A percentile compares a stretch with the other conserved stretches of the same genome.
Evolutionary conservation across 495 filamentous ascomycete species (phyloP).

Genomic region (Penicillium malachiteum): DNA sequence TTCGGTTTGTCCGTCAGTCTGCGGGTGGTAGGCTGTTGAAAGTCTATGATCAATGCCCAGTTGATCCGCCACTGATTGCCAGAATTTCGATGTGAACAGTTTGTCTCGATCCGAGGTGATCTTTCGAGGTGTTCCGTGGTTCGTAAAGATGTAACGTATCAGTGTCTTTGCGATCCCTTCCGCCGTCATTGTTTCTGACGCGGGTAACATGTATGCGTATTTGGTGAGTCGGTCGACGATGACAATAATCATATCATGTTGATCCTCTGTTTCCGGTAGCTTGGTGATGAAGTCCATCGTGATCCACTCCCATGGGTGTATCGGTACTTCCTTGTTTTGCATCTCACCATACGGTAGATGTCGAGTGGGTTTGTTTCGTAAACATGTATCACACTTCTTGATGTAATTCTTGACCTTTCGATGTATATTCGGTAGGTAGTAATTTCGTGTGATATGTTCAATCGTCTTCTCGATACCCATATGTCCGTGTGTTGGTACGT

Average conservation of each 20-base stretch:
- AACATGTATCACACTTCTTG: constrained; percentile 4
- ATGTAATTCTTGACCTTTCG: constrained; percentile 11
- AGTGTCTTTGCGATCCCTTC: no score
- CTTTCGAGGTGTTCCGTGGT: neutral
- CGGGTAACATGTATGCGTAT: no score
- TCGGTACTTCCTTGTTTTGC: constrained; percentile 6
- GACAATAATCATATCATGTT: constrained; percentile 10
- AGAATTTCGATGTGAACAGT: neutral
- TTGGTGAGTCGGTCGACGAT: neutral
- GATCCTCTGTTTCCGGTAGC: neutral
- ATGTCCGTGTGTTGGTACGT: neutral
- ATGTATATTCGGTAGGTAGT: constrained; percentile 2
- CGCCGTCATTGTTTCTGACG: no score
- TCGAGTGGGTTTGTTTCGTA: constrained; percentile 4
- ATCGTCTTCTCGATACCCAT: constrained; percentile 7
- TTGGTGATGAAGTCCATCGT: constrained; percentile 24
- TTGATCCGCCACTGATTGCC: neutral
- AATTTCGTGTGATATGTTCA: constrained; percentile 10
- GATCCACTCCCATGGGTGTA: constrained; percentile 13
- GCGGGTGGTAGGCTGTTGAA: constrained; percentile 26
- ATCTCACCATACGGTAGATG: constrained; percentile 11
- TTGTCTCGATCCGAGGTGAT: constrained; percentile 4
- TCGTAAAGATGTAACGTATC: no score
- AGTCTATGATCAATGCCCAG: constrained; percentile 7
- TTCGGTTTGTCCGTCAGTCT: constrained; percentile 33